phyloP scores from a whole-genome alignment of 129 eudicot species.

The Artemisia tridentata region DNA sequence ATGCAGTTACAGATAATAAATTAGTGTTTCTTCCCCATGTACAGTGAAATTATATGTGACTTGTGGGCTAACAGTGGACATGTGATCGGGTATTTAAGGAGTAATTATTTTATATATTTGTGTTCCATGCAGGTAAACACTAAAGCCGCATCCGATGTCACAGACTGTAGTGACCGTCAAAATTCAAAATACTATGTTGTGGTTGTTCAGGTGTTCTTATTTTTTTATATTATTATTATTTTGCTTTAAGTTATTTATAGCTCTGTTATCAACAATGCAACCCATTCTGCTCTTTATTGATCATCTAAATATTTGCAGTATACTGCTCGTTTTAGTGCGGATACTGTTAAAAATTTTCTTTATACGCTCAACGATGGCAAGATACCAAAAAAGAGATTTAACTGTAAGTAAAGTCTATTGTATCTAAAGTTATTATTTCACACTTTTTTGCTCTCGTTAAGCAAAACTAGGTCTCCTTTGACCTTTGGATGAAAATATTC shows the following conservation, averaged over 20 bases:
- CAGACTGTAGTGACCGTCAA: slow-evolving; percentile 82
- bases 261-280: slow-evolving; percentile 3
- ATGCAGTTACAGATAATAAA: neutral
- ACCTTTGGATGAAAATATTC: neutral
- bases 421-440: neutral
- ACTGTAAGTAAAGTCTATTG: slow-evolving; percentile 57
- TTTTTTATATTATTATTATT: too few relatives aligned
- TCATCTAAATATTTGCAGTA: slow-evolving; percentile 43
- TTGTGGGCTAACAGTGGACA: slow-evolving; percentile 1
- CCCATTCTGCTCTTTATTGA: neutral
- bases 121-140: slow-evolving; percentile 68
- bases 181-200: slow-evolving; percentile 91
- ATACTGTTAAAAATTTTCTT: slow-evolving; percentile 75
- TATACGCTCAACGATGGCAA: slow-evolving; percentile 79
- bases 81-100: neutral
- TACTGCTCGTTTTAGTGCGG: slow-evolving; percentile 93
- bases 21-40: neutral
- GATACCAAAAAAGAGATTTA: slow-evolving; percentile 89
- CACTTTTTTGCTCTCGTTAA: neutral
- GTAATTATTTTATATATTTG: neutral
- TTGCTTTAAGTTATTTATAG: neutral
- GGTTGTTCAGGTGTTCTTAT: slow-evolving; percentile 74
- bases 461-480: neutral
- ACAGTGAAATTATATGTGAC: neutral
- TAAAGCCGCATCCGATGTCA: slow-evolving; percentile 72